Conservation (phyloP, 352 stramenopile genomes). For the Globisporangium yorkense region DNA sequence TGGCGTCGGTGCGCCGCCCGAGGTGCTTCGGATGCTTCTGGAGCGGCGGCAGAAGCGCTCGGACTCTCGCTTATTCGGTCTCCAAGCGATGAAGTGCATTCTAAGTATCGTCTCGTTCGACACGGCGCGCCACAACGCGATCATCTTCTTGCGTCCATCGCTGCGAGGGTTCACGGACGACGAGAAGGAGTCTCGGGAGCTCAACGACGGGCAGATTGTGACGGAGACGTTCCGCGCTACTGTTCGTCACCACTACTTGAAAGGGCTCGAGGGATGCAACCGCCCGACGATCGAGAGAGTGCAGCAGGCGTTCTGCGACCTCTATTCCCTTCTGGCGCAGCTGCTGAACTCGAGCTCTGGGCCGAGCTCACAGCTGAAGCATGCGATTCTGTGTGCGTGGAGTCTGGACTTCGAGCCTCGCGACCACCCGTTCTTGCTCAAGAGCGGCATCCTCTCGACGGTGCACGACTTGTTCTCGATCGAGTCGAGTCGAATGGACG, state of each 20-base stretch:
- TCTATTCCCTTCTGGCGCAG: slow-evolving; percentile 66
- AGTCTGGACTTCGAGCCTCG: slow-evolving; percentile 78
- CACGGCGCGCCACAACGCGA: slow-evolving; percentile 59
- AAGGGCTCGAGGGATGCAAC: slow-evolving; percentile 80
- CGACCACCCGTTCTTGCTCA: slow-evolving; percentile 78
- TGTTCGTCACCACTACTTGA: slow-evolving; percentile 82
- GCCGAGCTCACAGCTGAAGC: slow-evolving; percentile 58
- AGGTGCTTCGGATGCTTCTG: slow-evolving; percentile 60
- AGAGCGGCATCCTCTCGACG: slow-evolving; percentile 66
- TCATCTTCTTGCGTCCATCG: slow-evolving; percentile 81
- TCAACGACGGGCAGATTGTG: slow-evolving; percentile 71
- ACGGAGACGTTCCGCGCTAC: slow-evolving; percentile 82
- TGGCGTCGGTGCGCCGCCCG: slow-evolving; percentile 71
- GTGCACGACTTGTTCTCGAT: slow-evolving; percentile 77
- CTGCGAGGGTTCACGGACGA: slow-evolving; percentile 83
- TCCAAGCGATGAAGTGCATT: slow-evolving; percentile 80
- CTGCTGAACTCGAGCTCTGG: slow-evolving; percentile 26
- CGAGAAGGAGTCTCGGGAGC: slow-evolving; percentile 73
- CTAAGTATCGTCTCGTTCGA: slow-evolving; percentile 71
- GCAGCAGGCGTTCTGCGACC: slow-evolving; percentile 63
- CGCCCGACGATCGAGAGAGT: slow-evolving; percentile 48
- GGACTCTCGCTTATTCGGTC: slow-evolving; percentile 67
- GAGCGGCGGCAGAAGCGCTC: slow-evolving; percentile 68
- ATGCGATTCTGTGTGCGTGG: slow-evolving; percentile 78
- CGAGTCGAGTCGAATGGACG: slow-evolving; percentile 36